Evolutionary conservation across 192 early-diverging fungal genomes (phyloP), one percentile per base, ranked within the genome.

Genomic region (Coemansia sp.): DNA sequence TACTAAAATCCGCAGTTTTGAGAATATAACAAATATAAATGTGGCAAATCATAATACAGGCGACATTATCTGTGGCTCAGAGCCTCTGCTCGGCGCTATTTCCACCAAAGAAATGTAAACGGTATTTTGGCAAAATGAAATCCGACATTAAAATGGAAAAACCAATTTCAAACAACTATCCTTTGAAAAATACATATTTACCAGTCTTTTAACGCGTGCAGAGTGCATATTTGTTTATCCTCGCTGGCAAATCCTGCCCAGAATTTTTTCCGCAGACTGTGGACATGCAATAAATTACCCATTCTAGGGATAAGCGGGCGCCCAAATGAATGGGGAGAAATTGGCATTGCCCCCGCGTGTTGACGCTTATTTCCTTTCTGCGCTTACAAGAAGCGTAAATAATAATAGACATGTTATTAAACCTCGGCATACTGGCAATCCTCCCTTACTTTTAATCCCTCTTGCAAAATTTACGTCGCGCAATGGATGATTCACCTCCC

Each of bases 401-500:
- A 43, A 43, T 43, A 43, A 43, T n/a, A 43, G 14, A 10, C 39
- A 2, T 43, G 41, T 43, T 43, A 43, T 43, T 43, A 43, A 43
- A 15, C 11, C 4, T 43, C 15, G 41, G 41, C 41, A 43, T 11
- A 11, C 11, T 43, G 41, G 15, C 15, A 43, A 43, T 43, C 41
- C 41, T 43, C 15, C 14, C 41, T 43, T 43, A 43, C 41, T 15
- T 43, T 11, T 43, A 43, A 43, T 43, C 41, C 41, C 0, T 15
- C 12, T n/a, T 11, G 11, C 41, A 43, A 43, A 32, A 32, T 32
- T 32, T 32, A 32, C 32, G 32, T 32, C 32, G 15, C 14, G 41
- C 41, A 43, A 43, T n/a, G 41, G 41, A 43, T 43, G 41, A 43
- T 43, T 43, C 15, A n/a, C 41, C 41, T 43, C 41, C 41, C 41